Percentiles rank a stretch among this genome's conserved stretches.
These are phyloP conservation scores for Sporobolomyces pararoseus DNA, from an alignment of 768 basidiomycete species.

Conservation along the genomic window DNA sequence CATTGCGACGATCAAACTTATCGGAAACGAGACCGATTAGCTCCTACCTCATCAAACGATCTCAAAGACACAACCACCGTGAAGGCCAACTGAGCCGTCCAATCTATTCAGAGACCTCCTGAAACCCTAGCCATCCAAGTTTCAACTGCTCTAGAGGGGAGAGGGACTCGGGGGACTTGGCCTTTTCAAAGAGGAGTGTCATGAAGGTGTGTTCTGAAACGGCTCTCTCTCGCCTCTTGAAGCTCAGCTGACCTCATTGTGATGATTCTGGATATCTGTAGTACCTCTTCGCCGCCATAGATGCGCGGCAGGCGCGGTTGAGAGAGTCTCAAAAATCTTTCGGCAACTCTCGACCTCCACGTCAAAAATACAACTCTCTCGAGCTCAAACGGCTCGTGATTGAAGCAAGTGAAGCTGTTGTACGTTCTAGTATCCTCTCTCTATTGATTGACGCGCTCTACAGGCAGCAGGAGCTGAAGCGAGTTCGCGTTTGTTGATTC, in stretches of 20 bases:
- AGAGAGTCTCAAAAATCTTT: background rate
- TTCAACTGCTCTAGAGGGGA: background rate
- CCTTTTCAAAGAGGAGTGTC: background rate
- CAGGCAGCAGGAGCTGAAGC: background rate
- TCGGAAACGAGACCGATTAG: background rate
- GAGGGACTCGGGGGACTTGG: background rate
- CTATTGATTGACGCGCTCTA: background rate
- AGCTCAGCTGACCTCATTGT: background rate
- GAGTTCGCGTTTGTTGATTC: background rate
- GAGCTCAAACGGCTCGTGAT: constrained; percentile 39
- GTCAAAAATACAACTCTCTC: constrained; percentile 7
- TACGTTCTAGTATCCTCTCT: constrained; percentile 4
- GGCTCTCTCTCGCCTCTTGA: background rate
- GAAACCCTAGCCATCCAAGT: background rate
- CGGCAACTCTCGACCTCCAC: background rate
- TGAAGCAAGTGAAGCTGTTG: constrained; percentile 36
- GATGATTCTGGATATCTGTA: background rate
- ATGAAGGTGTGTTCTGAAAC: constrained; percentile 27
- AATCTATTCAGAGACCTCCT: background rate
- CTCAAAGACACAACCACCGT: background rate
- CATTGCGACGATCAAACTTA: no score
- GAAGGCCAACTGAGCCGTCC: background rate
- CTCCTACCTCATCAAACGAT: no score
- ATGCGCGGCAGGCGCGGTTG: constrained; percentile 24
- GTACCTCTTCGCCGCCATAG: constrained; percentile 43